Percentiles rank a stretch among this genome's conserved stretches.
phyloP scores from a whole-genome alignment of 441 rosid genomes.

The Bocquillonia castaneifolia region DNA sequence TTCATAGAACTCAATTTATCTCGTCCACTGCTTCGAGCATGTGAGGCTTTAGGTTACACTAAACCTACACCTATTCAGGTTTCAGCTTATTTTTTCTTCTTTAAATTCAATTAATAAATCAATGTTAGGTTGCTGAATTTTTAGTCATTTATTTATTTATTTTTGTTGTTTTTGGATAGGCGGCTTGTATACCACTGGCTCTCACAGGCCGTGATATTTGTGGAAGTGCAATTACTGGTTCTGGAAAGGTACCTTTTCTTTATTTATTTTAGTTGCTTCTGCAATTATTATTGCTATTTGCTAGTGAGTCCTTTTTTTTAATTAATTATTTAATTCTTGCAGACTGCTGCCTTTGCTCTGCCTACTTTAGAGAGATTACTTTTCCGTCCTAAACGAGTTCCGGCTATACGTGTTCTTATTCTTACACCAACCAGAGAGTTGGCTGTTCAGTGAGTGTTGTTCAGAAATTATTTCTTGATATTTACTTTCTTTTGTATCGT shows the following conservation, averaged over 20 bases:
- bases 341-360: conserved; percentile 88
- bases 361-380: conserved; percentile 87
- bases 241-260: conserved; percentile 63
- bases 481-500: background rate
- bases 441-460: conserved; percentile 72
- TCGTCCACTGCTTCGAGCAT: conserved; percentile 85
- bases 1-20: conserved; percentile 90
- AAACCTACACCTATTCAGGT: conserved; percentile 98
- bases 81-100: background rate
- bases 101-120: background rate
- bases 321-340: conserved; percentile 8
- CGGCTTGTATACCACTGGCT: conserved; percentile 86
- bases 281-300: too few species aligned
- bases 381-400: conserved; percentile 75
- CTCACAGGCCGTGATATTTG: conserved; percentile 89
- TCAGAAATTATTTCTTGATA: background rate
- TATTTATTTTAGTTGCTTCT: background rate
- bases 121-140: conserved; percentile 1
- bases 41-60: conserved; percentile 77
- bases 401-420: conserved; percentile 79
- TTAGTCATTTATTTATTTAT: background rate
- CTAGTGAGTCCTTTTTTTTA: conserved; percentile 2
- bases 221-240: conserved; percentile 94
- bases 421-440: conserved; percentile 91
- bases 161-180: conserved; percentile 35